These are phyloP conservation scores for Trichosanthes truncata DNA, from an alignment of 306 rosid genomes.

Conservation along the genomic window DNA sequence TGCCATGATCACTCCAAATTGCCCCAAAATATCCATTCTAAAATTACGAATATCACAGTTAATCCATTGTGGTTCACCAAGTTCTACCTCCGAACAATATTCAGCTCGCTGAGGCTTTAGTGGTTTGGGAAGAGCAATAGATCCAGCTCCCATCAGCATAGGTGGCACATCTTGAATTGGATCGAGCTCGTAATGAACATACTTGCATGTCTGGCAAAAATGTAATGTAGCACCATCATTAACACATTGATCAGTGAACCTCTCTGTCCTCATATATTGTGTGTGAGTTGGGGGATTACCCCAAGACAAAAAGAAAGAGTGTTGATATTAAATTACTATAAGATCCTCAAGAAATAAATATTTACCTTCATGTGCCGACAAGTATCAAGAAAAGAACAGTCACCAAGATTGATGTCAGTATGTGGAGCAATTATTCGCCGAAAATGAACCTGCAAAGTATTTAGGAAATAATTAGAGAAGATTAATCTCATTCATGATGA, in stretches of 20 bases:
- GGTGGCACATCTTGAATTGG: constrained; percentile 75
- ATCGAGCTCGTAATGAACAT: constrained; percentile 91
- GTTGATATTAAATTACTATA: not conserved
- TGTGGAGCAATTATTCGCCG: constrained; percentile 91
- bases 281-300: not conserved
- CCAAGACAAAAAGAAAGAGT: not conserved
- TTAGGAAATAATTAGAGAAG: not conserved
- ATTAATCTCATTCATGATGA: not conserved
- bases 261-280: not conserved
- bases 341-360: not conserved
- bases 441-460: constrained; percentile 74
- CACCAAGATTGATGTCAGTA: constrained; percentile 91
- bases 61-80: constrained; percentile 97
- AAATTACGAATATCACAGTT: constrained; percentile 92
- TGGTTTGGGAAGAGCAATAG: constrained; percentile 48
- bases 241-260: not conserved
- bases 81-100: constrained; percentile 95
- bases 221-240: not conserved
- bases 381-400: constrained; percentile 94
- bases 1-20: constrained; percentile 99
- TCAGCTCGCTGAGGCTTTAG: constrained; percentile 87
- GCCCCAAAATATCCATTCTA: constrained; percentile 96
- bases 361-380: constrained; percentile 97
- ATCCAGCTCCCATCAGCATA: constrained; percentile 45
- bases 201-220: constrained; percentile 76